Base-by-base conservation (phyloP, 768 basidiomycete species). In the Daedalea quercina region DNA sequence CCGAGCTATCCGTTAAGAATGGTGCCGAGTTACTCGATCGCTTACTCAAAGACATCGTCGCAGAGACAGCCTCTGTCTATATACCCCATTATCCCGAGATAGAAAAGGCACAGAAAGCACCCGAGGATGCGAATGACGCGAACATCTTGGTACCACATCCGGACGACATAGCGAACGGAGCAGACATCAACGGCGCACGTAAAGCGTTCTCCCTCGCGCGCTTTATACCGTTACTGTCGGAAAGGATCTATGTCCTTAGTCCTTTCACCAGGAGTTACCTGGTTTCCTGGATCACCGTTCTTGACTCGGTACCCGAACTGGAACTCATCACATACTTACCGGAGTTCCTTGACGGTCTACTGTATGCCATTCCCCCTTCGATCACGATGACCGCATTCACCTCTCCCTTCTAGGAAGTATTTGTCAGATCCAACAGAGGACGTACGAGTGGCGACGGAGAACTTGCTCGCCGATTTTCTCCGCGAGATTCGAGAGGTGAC, bases 41-140 rank as follows among this genome's bases (percentile, higher is more conserved):
- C 19, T 79, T 97, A n/a, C 79, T 99, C 60, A 97, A 98, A 65
- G 96, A 99, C 60, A 95, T 97, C 45, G 95, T 98, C 3, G 88
- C 94, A 12, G 96, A 98, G 69, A 90, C 92, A 8, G 96, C 95
- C 1, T 92, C 94, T 0, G 87, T 90, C 33, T 97, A 96, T 66
- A 85, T 96, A 48, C 92, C 94, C 9, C 82, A 90, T 53, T 89
- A 89, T 64, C 81, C 85, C 2, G 90, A 91, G 64, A 87, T 85
- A 0, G 87, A 86, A 65, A 83, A 78, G 59, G 71, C 81, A 44
- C 76, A 85, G 44, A 55, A 57, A 42, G 50, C 57, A 33, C 56
- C 56, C 7, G 63, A 69, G 42, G 65, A 70, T 46, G 63, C 68
- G 41, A 73, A 74, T 53, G 71, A 67, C 17, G 60, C 67, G 53